phyloP scores from a whole-genome alignment of 2,329 filamentous ascomycete species.

The Fusarium siculi region DNA sequence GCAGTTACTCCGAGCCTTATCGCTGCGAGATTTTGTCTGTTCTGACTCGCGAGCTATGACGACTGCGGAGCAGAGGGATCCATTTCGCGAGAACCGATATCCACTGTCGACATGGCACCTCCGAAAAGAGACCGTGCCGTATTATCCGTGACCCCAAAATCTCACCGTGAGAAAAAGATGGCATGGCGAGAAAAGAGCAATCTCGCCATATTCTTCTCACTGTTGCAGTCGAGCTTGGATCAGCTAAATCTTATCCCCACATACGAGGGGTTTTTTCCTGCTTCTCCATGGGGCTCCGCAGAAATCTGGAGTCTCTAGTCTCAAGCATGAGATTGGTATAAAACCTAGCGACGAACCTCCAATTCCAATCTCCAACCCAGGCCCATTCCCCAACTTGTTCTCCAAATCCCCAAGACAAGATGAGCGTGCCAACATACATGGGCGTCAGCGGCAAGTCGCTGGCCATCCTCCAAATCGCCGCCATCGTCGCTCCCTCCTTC shows the following conservation, averaged over 20 bases:
- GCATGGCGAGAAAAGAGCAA: not conserved
- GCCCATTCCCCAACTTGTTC: not conserved
- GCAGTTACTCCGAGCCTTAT: not conserved
- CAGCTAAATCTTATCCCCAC: constrained; percentile 24
- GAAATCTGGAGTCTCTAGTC: not conserved
- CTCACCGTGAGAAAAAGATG: not conserved
- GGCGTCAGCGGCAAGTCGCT: constrained; percentile 52
- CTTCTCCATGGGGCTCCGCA: constrained; percentile 37
- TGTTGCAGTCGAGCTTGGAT: not conserved
- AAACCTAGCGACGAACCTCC: not conserved
- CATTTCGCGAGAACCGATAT: not conserved
- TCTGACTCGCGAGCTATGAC: constrained; percentile 21
- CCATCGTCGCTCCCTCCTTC: constrained; percentile 57
- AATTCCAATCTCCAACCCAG: not conserved
- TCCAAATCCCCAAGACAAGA: not conserved
- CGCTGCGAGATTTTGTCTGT: not conserved
- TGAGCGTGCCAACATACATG: constrained; percentile 43
- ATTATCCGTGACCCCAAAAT: constrained; percentile 17
- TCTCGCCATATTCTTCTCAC: not conserved
- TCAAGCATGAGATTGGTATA: not conserved
- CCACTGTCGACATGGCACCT: constrained; percentile 9
- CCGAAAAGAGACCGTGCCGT: constrained; percentile 38
- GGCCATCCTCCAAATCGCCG: constrained; percentile 51
- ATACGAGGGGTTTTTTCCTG: constrained; percentile 13
- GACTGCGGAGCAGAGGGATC: not conserved